A percentile compares a stretch with the other conserved stretches of the same genome.
Conservation (phyloP, 2,329 filamentous ascomycete genomes). For the Lasiodiplodia sp. region DNA sequence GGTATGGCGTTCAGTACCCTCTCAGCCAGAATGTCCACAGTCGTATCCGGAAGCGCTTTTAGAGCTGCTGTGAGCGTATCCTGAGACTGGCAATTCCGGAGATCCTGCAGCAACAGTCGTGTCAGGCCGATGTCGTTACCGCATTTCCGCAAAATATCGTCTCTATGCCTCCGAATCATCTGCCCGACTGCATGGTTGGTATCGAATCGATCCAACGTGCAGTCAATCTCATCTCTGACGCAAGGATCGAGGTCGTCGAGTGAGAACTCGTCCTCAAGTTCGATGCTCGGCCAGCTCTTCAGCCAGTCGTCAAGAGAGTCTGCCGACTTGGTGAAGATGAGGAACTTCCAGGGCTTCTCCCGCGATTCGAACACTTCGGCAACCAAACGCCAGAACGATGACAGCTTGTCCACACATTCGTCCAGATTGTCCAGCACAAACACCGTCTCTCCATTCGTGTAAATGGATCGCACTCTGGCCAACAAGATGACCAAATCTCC, state of each 20-base stretch:
- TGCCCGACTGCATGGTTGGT: background rate
- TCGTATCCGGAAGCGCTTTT: background rate
- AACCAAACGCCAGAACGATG: background rate
- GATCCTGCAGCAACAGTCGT: background rate
- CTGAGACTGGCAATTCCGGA: background rate
- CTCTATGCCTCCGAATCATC: background rate
- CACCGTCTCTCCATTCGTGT: background rate
- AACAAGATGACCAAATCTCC: background rate
- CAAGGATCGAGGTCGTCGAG: background rate
- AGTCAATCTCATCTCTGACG: background rate
- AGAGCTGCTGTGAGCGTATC: background rate
- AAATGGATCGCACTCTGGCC: background rate
- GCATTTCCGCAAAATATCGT: background rate
- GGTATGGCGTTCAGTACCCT: background rate
- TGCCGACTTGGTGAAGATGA: background rate
- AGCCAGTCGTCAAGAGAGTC: slow-evolving; percentile 6
- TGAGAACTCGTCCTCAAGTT: background rate
- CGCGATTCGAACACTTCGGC: background rate
- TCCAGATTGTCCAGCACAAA: background rate
- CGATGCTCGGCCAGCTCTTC: slow-evolving; percentile 2
- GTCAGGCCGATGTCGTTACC: background rate
- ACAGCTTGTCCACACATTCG: background rate
- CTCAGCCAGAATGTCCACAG: background rate
- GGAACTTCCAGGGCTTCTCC: slow-evolving; percentile 2
- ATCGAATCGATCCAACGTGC: background rate